Evolutionary conservation across 1,284 basidiomycete species (phyloP).

Genomic region (Violaceomyces palustris): DNA sequence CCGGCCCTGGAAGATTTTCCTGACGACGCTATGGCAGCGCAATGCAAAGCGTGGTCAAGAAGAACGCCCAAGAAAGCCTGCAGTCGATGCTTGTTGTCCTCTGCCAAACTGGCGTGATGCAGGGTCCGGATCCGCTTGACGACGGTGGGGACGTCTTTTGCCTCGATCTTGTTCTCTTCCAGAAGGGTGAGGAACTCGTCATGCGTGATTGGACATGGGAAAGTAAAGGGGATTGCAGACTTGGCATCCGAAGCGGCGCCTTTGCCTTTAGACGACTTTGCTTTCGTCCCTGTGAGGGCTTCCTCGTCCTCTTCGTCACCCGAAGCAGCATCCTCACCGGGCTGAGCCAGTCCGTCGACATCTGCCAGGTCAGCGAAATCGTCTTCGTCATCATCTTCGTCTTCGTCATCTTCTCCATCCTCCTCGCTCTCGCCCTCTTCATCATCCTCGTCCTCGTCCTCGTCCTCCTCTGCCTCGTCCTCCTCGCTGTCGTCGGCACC

Average conservation of each 20-base stretch:
- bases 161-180: conserved; percentile 59
- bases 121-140: conserved; percentile 85
- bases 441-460: conserved; percentile 23
- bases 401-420: conserved; percentile 50
- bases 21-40: no score
- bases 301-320: conserved; percentile 25
- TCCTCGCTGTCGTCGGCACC: conserved; percentile 43
- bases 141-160: conserved; percentile 68
- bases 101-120: conserved; percentile 81
- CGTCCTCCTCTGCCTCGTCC: conserved; percentile 53
- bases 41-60: conserved; percentile 82
- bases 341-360: conserved; percentile 27
- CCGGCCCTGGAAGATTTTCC: conserved; percentile 62
- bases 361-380: conserved; percentile 39
- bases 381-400: conserved; percentile 56
- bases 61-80: conserved; percentile 67
- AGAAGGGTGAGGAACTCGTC: conserved; percentile 82
- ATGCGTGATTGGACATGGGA: conserved; percentile 78
- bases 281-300: conserved; percentile 8
- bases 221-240: conserved; percentile 72
- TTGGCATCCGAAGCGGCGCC: not conserved
- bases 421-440: conserved; percentile 10
- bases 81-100: conserved; percentile 80
- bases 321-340: conserved; percentile 44
- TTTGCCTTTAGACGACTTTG: not conserved